Evolutionary conservation across 208 protist genomes (phyloP), one percentile per base, ranked within the genome.

Genomic region (Crithidia bombi): DNA sequence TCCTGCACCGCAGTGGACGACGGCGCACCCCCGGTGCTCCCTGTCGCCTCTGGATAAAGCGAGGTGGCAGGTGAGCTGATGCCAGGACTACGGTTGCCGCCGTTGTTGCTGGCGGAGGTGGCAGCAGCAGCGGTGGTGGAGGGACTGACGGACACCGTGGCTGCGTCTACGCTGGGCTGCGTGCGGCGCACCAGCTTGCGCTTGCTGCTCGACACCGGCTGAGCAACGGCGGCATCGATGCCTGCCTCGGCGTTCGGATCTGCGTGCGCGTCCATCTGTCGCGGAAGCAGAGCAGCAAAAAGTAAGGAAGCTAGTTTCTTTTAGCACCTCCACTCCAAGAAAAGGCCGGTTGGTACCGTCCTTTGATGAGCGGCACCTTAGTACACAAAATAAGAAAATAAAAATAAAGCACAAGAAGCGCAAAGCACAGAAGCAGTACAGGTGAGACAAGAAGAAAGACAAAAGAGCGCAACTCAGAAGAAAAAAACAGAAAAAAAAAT

Each of bases 1-100:
- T 85, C 59, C 39, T 94, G 86, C 33, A 52, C 78, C 0, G 44
- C 75, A 10, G 50, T 62, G 1, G 55, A 12, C 12, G 38, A 12
- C 17, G 12, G 15, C 35, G 30, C 33, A 52, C 17, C 25, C 23
- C 6, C 30, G 23, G 23, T n/a, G n/a, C n/a, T n/a, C n/a, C n/a
- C n/a, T n/a, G n/a, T n/a, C n/a, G n/a, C 6, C 43, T 9, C 15
- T 19, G 46, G 46, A 11, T 17, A 35, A 2, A 35, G 30, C 7
- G 44, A 23, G 28, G 52, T 4, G 41, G 52, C 3, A 7, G 32
- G 12, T 1, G n/a, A 11, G 12, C 14, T 23, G 2, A 35, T 26
- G 28, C 23, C 23, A 9, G 41, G 41, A 25, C 57, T 35, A 3
- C 41, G 41, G 7, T 28, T 43, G 6, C 57, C 33, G 23, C 33